Conservation (phyloP, 106 monocot species). For the Dendrobium nobile region DNA sequence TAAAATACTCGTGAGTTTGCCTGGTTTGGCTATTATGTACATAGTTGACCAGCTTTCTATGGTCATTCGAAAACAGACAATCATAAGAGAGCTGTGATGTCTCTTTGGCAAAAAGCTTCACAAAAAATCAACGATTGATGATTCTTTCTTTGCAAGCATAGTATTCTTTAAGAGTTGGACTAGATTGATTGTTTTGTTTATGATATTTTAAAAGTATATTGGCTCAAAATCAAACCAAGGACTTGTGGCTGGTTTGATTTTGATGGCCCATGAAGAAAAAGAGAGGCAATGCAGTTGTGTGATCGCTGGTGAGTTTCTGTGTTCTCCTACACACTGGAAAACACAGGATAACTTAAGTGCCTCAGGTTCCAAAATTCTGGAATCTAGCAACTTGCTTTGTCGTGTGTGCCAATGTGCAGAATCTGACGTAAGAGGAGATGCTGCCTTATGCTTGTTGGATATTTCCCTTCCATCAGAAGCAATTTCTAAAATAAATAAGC, state of each 20-base stretch:
- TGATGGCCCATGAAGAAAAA: conserved; percentile 16
- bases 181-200: background rate
- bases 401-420: conserved; percentile 94
- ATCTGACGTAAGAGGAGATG: conserved; percentile 67
- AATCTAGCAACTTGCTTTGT: conserved; percentile 37
- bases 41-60: background rate
- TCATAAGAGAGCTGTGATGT: background rate
- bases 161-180: background rate
- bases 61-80: background rate
- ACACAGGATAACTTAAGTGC: conserved; percentile 10
- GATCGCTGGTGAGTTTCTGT: background rate
- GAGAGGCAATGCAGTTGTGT: conserved; percentile 9
- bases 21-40: background rate
- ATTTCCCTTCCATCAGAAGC: conserved; percentile 56
- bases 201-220: background rate
- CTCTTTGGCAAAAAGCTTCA: background rate
- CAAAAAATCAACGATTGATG: background rate
- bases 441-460: conserved; percentile 66
- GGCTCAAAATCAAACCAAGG: background rate
- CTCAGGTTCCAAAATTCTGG: conserved; percentile 21
- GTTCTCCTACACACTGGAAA: background rate
- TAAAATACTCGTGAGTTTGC: background rate
- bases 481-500: conserved; percentile 10
- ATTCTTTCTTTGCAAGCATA: background rate
- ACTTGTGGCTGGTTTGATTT: conserved; percentile 5